A percentile compares a stretch with the other conserved stretches of the same genome.
Evolutionary conservation across 179 eudicot genomes (phyloP).

Genomic region (Beta lomatogona): DNA sequence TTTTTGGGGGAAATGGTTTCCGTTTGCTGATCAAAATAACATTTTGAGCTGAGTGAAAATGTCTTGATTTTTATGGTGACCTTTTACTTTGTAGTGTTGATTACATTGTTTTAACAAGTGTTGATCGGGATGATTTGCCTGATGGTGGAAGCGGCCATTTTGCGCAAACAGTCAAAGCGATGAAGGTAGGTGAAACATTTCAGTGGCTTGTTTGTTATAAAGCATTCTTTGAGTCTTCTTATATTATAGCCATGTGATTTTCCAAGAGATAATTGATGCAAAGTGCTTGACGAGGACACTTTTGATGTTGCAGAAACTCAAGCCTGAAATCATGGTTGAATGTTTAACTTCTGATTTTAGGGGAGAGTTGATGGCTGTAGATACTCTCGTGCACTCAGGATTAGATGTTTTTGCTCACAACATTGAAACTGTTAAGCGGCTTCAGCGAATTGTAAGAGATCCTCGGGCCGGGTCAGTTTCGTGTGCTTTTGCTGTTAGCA

Average conservation of each 20-base stretch:
- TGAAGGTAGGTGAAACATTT: slow-evolving; percentile 59
- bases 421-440: slow-evolving; percentile 87
- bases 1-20: background rate
- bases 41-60: background rate
- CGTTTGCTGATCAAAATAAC: background rate
- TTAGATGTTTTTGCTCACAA: slow-evolving; percentile 99
- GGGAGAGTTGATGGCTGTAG: slow-evolving; percentile 84
- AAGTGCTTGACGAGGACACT: slow-evolving; percentile 22
- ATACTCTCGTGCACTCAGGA: slow-evolving; percentile 80
- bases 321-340: slow-evolving; percentile 91
- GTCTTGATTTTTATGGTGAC: background rate
- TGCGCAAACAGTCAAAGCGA: slow-evolving; percentile 80
- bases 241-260: background rate
- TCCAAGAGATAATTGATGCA: background rate
- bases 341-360: slow-evolving; percentile 96
- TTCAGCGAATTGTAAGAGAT: slow-evolving; percentile 95
- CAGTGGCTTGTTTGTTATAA: background rate
- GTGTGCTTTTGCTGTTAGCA: background rate
- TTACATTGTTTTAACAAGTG: slow-evolving; percentile 95
- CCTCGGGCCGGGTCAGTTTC: slow-evolving; percentile 88
- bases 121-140: slow-evolving; percentile 94
- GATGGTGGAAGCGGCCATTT: slow-evolving; percentile 99
- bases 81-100: slow-evolving; percentile 64
- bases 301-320: slow-evolving; percentile 60
- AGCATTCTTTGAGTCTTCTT: background rate